Conservation (phyloP, 371 early-diverging fungal species). For the Dinochytrium kinnereticum region DNA sequence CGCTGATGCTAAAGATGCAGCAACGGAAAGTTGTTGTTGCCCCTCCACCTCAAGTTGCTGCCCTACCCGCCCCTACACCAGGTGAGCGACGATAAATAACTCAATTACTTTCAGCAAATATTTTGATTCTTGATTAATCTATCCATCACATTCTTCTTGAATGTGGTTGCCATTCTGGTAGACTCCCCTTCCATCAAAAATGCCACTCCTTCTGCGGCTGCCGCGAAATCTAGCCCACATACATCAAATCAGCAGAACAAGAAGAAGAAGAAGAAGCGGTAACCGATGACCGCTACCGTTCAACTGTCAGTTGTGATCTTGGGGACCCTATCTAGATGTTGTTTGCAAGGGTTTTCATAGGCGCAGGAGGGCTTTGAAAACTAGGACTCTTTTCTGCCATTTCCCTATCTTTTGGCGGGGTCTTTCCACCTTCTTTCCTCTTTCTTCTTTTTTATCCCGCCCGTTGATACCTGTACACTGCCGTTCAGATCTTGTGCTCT, state of each 20-base stretch:
- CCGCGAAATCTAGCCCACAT: not conserved
- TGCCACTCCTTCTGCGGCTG: not conserved
- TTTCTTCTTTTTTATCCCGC: too few relatives aligned
- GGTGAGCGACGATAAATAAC: too few relatives aligned
- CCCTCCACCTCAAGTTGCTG: slow-evolving; percentile 2
- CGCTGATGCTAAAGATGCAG: slow-evolving; percentile 75
- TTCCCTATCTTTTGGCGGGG: not conserved
- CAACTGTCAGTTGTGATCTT: not conserved
- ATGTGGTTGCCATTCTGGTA: not conserved
- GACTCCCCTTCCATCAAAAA: not conserved
- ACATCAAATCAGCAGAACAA: slow-evolving; percentile 16
- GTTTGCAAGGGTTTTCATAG: not conserved
- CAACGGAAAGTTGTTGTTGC: slow-evolving; percentile 9
- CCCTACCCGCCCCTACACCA: not conserved
- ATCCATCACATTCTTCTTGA: too few relatives aligned
- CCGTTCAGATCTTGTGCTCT: too few relatives aligned
- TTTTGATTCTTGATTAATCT: too few relatives aligned
- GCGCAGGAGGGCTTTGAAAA: not conserved
- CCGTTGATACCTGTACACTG: too few relatives aligned
- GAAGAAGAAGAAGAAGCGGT: slow-evolving; percentile 15
- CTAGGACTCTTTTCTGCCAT: not conserved
- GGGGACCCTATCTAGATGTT: too few relatives aligned
- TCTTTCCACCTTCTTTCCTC: too few relatives aligned
- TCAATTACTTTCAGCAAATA: too few relatives aligned
- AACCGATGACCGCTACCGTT: not conserved